Conservation (phyloP, 1,284 basidiomycete species). For the Mycosarcoma maydis region DNA sequence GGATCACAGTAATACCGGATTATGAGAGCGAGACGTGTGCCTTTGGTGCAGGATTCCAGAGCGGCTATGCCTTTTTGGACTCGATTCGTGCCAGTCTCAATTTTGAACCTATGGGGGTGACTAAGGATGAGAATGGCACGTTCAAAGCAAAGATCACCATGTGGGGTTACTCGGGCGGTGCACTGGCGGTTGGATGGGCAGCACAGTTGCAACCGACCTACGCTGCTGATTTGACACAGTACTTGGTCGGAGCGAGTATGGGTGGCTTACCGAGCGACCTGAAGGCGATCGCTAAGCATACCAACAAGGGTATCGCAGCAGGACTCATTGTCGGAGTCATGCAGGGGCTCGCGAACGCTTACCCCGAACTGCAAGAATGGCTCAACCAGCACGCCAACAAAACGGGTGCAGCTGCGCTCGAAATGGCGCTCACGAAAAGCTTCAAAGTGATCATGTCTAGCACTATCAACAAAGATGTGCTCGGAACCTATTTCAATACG, state of each 20-base stretch:
- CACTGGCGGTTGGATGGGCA: constrained; percentile 61
- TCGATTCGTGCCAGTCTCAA: constrained; percentile 49
- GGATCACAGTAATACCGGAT: constrained; percentile 56
- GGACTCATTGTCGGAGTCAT: constrained; percentile 54
- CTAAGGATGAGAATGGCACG: constrained; percentile 5
- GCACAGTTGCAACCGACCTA: constrained; percentile 50
- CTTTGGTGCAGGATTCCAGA: constrained; percentile 53
- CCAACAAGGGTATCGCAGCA: constrained; percentile 40
- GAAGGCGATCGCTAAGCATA: constrained; percentile 32
- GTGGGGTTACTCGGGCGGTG: constrained; percentile 64
- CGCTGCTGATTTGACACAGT: constrained; percentile 45
- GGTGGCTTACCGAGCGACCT: constrained; percentile 58
- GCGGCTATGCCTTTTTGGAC: constrained; percentile 56
- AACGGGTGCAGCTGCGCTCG: constrained; percentile 26
- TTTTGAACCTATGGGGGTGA: constrained; percentile 41
- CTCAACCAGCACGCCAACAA: constrained; percentile 34
- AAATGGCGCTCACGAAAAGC: constrained; percentile 25
- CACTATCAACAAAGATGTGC: constrained; percentile 16
- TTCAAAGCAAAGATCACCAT: constrained; percentile 39
- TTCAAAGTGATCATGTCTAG: constrained; percentile 41
- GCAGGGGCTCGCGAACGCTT: constrained; percentile 51
- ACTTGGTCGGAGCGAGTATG: constrained; percentile 52
- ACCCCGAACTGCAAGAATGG: constrained; percentile 50
- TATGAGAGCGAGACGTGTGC: constrained; percentile 59
- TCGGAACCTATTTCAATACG: constrained; percentile 46